Evolutionary conservation across 768 basidiomycete genomes (phyloP).

Genomic region (Lactifluus subvellereus): DNA sequence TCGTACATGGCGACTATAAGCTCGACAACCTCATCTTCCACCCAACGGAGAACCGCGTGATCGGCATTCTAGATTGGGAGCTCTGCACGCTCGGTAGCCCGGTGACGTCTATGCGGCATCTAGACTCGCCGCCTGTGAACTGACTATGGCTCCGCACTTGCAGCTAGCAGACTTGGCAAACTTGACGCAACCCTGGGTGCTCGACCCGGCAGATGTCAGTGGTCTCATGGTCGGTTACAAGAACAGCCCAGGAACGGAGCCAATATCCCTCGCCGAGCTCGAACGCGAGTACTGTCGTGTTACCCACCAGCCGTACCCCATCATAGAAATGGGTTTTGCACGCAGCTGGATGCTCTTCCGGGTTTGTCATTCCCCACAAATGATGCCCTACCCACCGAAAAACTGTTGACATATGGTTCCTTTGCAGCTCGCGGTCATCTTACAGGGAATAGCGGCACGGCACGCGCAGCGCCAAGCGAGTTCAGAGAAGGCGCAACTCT

Average conservation of each 20-base stretch:
- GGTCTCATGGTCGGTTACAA: conserved; percentile 43
- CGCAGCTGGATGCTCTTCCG: conserved; percentile 83
- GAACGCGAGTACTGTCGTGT: conserved; percentile 77
- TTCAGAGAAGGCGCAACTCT: conserved; percentile 63
- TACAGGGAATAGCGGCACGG: conserved; percentile 87
- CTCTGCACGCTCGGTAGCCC: conserved; percentile 92
- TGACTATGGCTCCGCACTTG: background rate
- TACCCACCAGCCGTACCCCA: conserved; percentile 63
- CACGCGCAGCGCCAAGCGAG: conserved; percentile 83
- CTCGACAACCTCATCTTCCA: conserved; percentile 97
- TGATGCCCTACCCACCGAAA: conserved; percentile 13
- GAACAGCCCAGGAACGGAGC: conserved; percentile 47
- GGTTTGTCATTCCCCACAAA: conserved; percentile 37
- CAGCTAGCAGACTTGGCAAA: conserved; percentile 88
- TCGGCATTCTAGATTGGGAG: conserved; percentile 98
- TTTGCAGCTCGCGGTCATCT: conserved; percentile 65
- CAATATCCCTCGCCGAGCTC: conserved; percentile 63
- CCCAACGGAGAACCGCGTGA: conserved; percentile 82
- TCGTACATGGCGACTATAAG: conserved; percentile 98
- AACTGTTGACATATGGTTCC: conserved; percentile 15
- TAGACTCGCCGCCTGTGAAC: background rate
- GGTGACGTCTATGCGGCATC: conserved; percentile 35
- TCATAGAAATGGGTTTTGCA: conserved; percentile 71
- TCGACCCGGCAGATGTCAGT: conserved; percentile 42
- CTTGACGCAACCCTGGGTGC: conserved; percentile 77